Base-by-base conservation (phyloP, 257 asterid species). In the Primulina eburnea region DNA sequence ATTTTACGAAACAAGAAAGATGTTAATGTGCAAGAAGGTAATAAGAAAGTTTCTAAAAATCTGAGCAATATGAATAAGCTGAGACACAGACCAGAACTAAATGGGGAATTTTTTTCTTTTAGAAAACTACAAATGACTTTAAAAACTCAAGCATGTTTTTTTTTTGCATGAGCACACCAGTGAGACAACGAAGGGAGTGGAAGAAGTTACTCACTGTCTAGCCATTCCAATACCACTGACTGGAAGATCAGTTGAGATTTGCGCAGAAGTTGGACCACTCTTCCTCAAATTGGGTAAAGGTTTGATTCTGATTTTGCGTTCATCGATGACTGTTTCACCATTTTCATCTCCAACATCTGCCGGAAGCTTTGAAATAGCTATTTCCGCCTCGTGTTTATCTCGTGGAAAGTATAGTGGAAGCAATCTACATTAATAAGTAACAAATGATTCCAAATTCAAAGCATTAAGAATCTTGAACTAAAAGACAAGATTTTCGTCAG, bases 331-430 rank as follows among this genome's bases (percentile, higher is more conserved):
- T 50, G 98, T 89, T 76, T 89, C 99, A 47, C 99, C 99, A 84
- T 94, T 89, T 85, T 91, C 98, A 86, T 94, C 99, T 70, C 99
- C 99, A 74, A 94, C 99, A 82, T 94, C 99, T 33, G 95, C 93
- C 67, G 99, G 99, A 71, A 94, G 97, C 82, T 91, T 94, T 30
- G 84, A 76, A 43, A 81, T 73, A 62, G 96, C 97, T 55, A 88
- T 77, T 79, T 83, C 89, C 82, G 91, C 99, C 81, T 94, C 99
- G 40, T 81, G 87, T 57, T 84, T 89, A 78, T 91, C 91, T 60
- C 98, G 88, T 21, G 99, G 99, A 76, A 94, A 94, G 84, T 94
- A 94, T 69, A 91, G 97, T 4, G 98, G 99, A 81, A 94, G 99
- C 83, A 91, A 84, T 79, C 99, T 94, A 77, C 59, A 57, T 29